Percentiles rank a stretch among this genome's conserved stretches.
Conservation (phyloP, 2,329 filamentous ascomycete genomes). For the Plectosphaerella plurivora region DNA sequence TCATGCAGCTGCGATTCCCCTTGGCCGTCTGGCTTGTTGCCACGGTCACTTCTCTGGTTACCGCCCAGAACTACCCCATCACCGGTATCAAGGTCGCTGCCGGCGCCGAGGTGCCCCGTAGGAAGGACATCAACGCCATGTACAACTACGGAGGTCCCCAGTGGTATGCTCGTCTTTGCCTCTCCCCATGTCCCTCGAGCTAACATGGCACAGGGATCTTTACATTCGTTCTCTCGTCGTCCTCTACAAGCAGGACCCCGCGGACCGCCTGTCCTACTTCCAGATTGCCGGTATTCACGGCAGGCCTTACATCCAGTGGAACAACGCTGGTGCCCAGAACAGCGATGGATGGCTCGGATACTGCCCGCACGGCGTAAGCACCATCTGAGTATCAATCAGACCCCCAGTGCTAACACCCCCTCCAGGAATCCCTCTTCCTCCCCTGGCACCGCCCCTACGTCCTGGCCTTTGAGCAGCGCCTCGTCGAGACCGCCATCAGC, state of each 20-base stretch:
- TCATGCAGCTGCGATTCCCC: conserved; percentile 2
- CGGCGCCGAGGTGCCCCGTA: neutral
- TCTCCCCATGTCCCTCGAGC: neutral
- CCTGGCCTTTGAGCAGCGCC: conserved; percentile 50
- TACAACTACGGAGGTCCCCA: neutral
- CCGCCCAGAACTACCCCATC: conserved; percentile 1
- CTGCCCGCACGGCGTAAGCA: conserved; percentile 14
- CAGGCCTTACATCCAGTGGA: conserved; percentile 36
- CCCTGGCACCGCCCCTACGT: conserved; percentile 55
- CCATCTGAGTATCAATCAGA: neutral
- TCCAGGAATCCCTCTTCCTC: conserved; percentile 36
- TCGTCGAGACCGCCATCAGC: conserved; percentile 26
- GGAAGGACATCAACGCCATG: conserved; percentile 3
- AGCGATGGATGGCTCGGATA: conserved; percentile 15
- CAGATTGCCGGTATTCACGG: conserved; percentile 45
- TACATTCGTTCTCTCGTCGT: conserved; percentile 1
- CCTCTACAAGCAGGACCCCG: neutral
- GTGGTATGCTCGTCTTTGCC: neutral
- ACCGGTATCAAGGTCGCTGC: neutral
- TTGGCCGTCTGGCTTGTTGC: neutral
- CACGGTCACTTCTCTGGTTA: neutral
- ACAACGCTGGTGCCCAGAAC: conserved; percentile 21
- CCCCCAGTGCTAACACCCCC: neutral
- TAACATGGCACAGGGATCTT: neutral
- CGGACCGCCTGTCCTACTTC: conserved; percentile 39